A percentile compares a stretch with the other conserved stretches of the same genome.
These are phyloP conservation scores for Epichloe amarillans DNA, from an alignment of 2,329 filamentous ascomycete genomes.

Conservation along the genomic window DNA sequence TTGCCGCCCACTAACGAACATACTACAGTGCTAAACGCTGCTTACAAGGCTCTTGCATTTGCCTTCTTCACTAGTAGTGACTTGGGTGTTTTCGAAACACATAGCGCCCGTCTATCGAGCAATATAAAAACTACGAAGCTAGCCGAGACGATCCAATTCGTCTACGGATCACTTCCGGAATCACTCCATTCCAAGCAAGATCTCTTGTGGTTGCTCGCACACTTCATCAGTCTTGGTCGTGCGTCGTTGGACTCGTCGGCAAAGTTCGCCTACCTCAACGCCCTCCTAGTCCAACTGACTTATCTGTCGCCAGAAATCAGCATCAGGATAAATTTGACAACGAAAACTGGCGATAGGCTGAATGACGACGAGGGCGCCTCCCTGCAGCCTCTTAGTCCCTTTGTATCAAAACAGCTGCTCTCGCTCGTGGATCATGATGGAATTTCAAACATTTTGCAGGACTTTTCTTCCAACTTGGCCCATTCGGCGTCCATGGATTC, in stretches of 20 bases:
- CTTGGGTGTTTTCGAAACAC: conserved; percentile 28
- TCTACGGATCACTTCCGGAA: conserved; percentile 17
- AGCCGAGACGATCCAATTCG: conserved; percentile 26
- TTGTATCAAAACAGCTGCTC: conserved; percentile 52
- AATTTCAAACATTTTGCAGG: conserved; percentile 38
- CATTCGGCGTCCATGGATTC: conserved; percentile 18
- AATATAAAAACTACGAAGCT: conserved; percentile 27
- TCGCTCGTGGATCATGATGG: conserved; percentile 64
- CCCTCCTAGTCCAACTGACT: conserved; percentile 41
- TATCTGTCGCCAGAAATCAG: conserved; percentile 37
- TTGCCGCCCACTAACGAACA: not conserved
- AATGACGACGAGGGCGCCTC: not conserved
- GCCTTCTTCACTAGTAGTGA: conserved; percentile 24
- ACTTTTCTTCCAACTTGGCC: conserved; percentile 20
- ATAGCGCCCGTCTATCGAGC: conserved; percentile 22
- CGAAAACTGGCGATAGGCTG: conserved; percentile 8
- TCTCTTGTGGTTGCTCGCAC: conserved; percentile 52
- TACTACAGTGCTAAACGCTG: conserved; percentile 4
- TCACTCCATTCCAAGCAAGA: conserved; percentile 21
- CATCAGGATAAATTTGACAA: conserved; percentile 9
- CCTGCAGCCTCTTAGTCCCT: conserved; percentile 29
- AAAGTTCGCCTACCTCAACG: conserved; percentile 31
- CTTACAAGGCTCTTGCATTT: conserved; percentile 25
- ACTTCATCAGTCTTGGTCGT: conserved; percentile 47
- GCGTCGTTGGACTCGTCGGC: conserved; percentile 20